These are phyloP conservation scores for Aspergillus taichungensis DNA, from an alignment of 495 filamentous ascomycete species.

Conservation along the genomic window DNA sequence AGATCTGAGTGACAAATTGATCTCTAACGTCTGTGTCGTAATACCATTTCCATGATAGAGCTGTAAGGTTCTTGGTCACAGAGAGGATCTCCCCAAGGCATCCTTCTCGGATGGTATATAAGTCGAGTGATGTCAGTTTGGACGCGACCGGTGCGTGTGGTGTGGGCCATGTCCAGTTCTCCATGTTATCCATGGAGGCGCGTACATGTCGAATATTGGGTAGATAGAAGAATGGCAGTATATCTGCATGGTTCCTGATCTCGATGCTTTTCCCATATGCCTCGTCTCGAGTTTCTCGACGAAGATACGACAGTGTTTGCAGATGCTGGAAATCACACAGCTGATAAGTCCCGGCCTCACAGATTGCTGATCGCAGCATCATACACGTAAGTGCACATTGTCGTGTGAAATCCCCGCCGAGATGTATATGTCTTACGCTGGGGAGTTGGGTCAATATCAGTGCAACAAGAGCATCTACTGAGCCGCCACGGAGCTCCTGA, in stretches of 20 bases:
- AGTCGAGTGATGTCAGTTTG: too few species aligned
- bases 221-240: conserved; percentile 15
- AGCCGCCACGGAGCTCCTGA: conserved; percentile 6
- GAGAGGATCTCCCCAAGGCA: too few species aligned
- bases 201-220: conserved; percentile 8
- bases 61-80: too few species aligned
- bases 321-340: conserved; percentile 9
- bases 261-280: conserved; percentile 1
- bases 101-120: too few species aligned
- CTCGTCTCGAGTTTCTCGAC: background rate
- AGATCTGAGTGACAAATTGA: too few species aligned
- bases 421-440: conserved; percentile 8
- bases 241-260: conserved; percentile 10
- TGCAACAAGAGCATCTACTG: conserved; percentile 14
- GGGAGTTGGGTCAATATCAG: conserved; percentile 9
- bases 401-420: conserved; percentile 8
- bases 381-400: conserved; percentile 10
- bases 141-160: too few species aligned
- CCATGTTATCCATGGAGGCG: too few species aligned
- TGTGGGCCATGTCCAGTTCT: too few species aligned
- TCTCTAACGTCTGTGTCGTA: too few species aligned
- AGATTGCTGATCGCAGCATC: conserved; percentile 11
- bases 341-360: conserved; percentile 2
- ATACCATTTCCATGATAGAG: too few species aligned
- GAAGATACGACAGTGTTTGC: conserved; percentile 5